A percentile compares a stretch with the other conserved stretches of the same genome.
phyloP scores from a whole-genome alignment of 106 monocot species.

The Platanthera guangdongensis region DNA sequence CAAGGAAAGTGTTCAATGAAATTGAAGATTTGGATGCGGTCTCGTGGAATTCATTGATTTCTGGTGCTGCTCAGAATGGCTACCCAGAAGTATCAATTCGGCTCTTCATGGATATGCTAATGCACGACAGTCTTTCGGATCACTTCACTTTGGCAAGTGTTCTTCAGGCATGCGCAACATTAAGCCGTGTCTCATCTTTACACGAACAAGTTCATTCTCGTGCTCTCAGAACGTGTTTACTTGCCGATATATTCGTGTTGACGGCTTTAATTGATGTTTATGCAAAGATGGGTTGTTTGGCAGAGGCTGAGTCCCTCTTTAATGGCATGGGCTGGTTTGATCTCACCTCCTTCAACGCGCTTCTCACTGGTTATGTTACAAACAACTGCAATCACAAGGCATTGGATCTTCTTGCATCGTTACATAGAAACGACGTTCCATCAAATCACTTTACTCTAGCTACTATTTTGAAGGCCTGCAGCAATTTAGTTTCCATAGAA shows the following conservation, averaged over 20 bases:
- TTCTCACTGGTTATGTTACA: slow-evolving; percentile 46
- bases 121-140: slow-evolving; percentile 32
- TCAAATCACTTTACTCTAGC: slow-evolving; percentile 42
- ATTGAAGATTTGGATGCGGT: slow-evolving; percentile 43
- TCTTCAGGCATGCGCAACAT: slow-evolving; percentile 34
- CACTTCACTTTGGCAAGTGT: slow-evolving; percentile 51
- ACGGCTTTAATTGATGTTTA: slow-evolving; percentile 62
- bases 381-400: slow-evolving; percentile 20
- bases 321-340: slow-evolving; percentile 33
- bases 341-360: slow-evolving; percentile 50
- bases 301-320: slow-evolving; percentile 34
- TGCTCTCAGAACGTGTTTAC: slow-evolving; percentile 32
- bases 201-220: slow-evolving; percentile 39
- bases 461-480: slow-evolving; percentile 60
- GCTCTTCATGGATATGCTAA: slow-evolving; percentile 40
- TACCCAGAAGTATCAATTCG: slow-evolving; percentile 20
- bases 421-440: slow-evolving; percentile 18
- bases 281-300: slow-evolving; percentile 35
- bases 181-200: slow-evolving; percentile 2
- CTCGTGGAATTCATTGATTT: slow-evolving; percentile 76
- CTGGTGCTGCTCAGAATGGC: not conserved
- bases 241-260: slow-evolving; percentile 38
- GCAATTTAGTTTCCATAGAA: slow-evolving; percentile 18
- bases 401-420: slow-evolving; percentile 29
- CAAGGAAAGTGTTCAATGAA: slow-evolving; percentile 40